Evolutionary conservation across 1,284 basidiomycete genomes (phyloP), one percentile per base, ranked within the genome.

Genomic region (Sporisorium graminicola): DNA sequence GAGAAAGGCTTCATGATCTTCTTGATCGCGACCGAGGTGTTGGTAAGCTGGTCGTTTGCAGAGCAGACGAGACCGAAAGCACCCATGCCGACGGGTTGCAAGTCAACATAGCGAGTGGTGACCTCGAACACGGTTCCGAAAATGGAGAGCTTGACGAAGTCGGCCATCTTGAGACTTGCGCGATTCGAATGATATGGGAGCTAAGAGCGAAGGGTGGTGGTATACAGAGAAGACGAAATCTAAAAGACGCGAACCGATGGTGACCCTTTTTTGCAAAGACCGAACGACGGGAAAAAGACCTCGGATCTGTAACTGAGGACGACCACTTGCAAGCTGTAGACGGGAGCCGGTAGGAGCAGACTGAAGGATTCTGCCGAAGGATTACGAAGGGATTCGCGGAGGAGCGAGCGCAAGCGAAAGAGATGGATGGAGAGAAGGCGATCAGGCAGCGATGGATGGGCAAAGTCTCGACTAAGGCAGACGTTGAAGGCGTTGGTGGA

Each of bases 11-110:
- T 96, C 94, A 95, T 96, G 88, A 98, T 97, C 91, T 97, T 98
- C 90, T 98, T 98, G 88, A 98, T 95, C 81, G 95, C 97, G 65
- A 98, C 95, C 27, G 94, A 94, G 35, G 94, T 92, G 59, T 91
- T 92, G 8, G 95, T 97, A 58, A 99, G 90, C 87, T 98, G 95
- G 87, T 99, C 97, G 87, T 97, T 98, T 51, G 96, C 95, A 20
- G 96, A 98, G 86, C 95, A 78, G 62, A 84, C 85, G 58, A 75
- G 67, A 58, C 70, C 57, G 56, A 64, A 88, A 90, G 88, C 81
- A 91, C 93, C 96, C 96, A 99, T 99, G 87, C 96, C 97, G 52
- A 99, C 96, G n/a, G 96, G 96, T 86, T 99, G 97, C 26, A 99
- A 91, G 88, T 99, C 96, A 86, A 97, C 93, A 93, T 99, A 99